These are phyloP conservation scores for Casuarina glauca DNA, from an alignment of 306 rosid genomes.

Conservation along the genomic window DNA sequence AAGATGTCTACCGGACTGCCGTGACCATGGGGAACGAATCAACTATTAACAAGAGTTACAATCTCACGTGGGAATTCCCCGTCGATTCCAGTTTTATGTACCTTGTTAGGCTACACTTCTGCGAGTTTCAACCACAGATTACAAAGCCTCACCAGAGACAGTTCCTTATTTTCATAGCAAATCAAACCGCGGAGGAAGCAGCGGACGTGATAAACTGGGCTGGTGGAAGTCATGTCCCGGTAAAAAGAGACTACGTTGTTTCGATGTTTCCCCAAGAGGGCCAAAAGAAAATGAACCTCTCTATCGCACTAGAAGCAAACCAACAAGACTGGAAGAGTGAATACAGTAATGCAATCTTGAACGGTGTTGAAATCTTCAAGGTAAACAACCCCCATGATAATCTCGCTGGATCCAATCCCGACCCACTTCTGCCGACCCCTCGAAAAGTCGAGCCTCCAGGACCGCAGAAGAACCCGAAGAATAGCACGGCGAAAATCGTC, in stretches of 20 bases:
- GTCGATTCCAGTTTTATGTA: slow-evolving; percentile 46
- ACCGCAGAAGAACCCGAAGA: not conserved
- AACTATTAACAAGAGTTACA: slow-evolving; percentile 4
- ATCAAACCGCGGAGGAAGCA: not conserved
- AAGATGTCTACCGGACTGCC: slow-evolving; percentile 25
- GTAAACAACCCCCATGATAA: slow-evolving; percentile 12
- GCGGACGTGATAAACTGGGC: slow-evolving; percentile 30
- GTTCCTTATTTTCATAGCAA: slow-evolving; percentile 34
- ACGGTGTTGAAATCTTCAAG: slow-evolving; percentile 57
- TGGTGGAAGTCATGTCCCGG: slow-evolving; percentile 1
- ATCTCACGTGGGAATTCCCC: slow-evolving; percentile 38
- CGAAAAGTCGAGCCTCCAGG: not conserved
- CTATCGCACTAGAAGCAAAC: slow-evolving; percentile 31
- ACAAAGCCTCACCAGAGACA: rapidly evolving
- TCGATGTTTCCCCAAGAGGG: rapidly evolving
- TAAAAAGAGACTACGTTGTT: slow-evolving; percentile 27
- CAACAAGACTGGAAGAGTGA: not conserved
- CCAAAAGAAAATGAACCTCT: slow-evolving; percentile 28
- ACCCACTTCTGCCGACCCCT: slow-evolving; percentile 12
- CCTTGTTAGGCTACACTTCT: slow-evolving; percentile 55
- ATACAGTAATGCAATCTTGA: slow-evolving; percentile 28
- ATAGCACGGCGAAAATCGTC: not conserved
- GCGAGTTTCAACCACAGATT: slow-evolving; percentile 24
- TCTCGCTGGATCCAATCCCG: slow-evolving; percentile 48
- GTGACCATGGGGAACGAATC: not conserved